Evolutionary conservation across 23 red algal species (phyloP), one percentile per base, ranked within the genome.

Genomic region (Chondrus crispus): DNA sequence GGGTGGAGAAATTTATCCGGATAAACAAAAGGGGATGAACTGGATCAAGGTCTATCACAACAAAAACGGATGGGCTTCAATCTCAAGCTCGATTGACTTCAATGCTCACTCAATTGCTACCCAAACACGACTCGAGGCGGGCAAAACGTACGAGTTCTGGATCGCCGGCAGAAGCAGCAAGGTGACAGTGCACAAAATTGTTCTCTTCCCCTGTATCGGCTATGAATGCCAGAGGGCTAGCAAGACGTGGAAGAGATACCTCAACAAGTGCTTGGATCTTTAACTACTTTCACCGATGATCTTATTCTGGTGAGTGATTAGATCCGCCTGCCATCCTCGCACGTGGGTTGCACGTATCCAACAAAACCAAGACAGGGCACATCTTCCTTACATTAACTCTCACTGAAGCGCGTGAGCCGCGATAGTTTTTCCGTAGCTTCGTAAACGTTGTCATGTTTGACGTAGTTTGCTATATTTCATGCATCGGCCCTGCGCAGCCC

Each of bases 1-100:
- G 50, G 51, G 39, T 4, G 60, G 60, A 8, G 32, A 7, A 26
- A 55, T 46, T 7, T 47, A 47, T 43, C 46, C 44, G 28, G 36
- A 46, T 46, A 72, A 72, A 2, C 40, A 62, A 38, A 29, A 13
- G 24, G 87, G 87, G 5, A 48, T 79, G 70, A 81, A 80, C 54
- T 66, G 60, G 60, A 66, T 66, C 60, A 90, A 81, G 87, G 74
- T 72, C 20, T 90, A 90, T 29, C 87, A 90, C 41, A 90, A 90
- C 54, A 79, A 48, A 11, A 90, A 90, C n/a, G 87, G 87, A 20
- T 37, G 87, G 20, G 69, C 69, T 29, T 68, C 57, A 30, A 46
- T 80, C 40, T 69, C 72, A 7, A 74, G 68, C 71, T 68, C 69
- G 1, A 73, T 90, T 40, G 87, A 90, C 35, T 79, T 80, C 54